These are phyloP conservation scores for Sindora glabra DNA, from an alignment of 306 rosid species.

Conservation along the genomic window DNA sequence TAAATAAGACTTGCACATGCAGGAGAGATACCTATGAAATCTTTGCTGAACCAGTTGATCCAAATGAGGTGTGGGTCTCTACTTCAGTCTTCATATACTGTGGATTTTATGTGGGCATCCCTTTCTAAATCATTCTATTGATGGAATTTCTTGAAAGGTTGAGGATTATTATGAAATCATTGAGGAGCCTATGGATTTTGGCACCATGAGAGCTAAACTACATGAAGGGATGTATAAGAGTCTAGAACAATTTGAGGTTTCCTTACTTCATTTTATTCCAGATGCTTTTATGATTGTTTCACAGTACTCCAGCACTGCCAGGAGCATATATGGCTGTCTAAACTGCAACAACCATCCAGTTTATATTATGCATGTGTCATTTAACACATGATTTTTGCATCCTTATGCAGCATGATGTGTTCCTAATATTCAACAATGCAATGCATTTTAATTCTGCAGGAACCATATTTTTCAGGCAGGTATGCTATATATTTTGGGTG, in stretches of 20 bases:
- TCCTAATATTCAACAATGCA: slow-evolving; percentile 54
- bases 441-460: slow-evolving; percentile 61
- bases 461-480: slow-evolving; percentile 66
- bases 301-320: not conserved
- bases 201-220: slow-evolving; percentile 77
- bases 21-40: slow-evolving; percentile 62
- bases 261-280: slow-evolving; percentile 5
- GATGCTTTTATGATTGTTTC: not conserved
- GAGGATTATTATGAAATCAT: slow-evolving; percentile 46
- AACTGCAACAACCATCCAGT: not conserved
- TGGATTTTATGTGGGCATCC: not conserved
- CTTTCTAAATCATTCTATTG: not conserved
- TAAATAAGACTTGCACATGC: slow-evolving; percentile 1
- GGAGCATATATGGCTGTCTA: not conserved
- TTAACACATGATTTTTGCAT: slow-evolving; percentile 22
- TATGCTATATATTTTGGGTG: slow-evolving; percentile 10
- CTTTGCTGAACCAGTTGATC: slow-evolving; percentile 72
- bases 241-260: slow-evolving; percentile 61
- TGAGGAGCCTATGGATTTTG: slow-evolving; percentile 73
- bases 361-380: not conserved
- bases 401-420: slow-evolving; percentile 49
- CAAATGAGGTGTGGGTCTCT: slow-evolving; percentile 36
- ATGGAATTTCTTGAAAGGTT: slow-evolving; percentile 34
- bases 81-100: not conserved
- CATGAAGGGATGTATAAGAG: slow-evolving; percentile 57